Evolutionary conservation across 1,139 yeast genomes (phyloP).

Genomic region (Geotrichum citri-aurantii): DNA sequence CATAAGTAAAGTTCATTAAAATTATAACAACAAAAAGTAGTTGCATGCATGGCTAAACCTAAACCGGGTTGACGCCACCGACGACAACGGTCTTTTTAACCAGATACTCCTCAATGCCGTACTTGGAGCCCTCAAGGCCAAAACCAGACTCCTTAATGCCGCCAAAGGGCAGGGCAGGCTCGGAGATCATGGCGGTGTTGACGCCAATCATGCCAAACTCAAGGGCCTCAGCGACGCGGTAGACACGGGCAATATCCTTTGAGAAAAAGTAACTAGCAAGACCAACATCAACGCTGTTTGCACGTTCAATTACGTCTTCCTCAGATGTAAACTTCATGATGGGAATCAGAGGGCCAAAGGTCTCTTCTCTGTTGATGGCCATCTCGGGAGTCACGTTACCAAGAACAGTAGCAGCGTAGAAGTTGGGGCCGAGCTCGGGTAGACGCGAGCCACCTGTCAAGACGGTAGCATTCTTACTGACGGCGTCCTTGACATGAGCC

Average conservation of each 20-base stretch:
- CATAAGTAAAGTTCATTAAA: neutral
- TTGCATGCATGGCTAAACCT: neutral
- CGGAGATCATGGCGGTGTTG: conserved; percentile 68
- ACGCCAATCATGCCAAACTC: conserved; percentile 81
- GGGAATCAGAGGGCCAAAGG: conserved; percentile 89
- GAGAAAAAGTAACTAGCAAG: conserved; percentile 79
- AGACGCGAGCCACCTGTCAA: conserved; percentile 60
- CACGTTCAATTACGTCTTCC: conserved; percentile 62
- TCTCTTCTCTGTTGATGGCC: conserved; percentile 65
- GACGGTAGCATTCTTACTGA: conserved; percentile 62
- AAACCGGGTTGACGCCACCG: conserved; percentile 1
- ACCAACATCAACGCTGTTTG: conserved; percentile 68
- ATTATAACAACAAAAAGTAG: neutral
- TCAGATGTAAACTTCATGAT: conserved; percentile 53
- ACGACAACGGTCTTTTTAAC: conserved; percentile 54
- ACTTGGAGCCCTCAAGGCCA: conserved; percentile 75
- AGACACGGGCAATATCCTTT: conserved; percentile 53
- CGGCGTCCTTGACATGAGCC: conserved; percentile 68
- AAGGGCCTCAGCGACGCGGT: conserved; percentile 62
- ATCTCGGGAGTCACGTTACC: conserved; percentile 60
- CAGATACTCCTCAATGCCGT: conserved; percentile 71
- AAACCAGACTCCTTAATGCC: conserved; percentile 77
- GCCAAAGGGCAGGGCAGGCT: conserved; percentile 71
- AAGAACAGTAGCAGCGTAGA: conserved; percentile 72
- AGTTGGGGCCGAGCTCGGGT: conserved; percentile 63